These are phyloP conservation scores for Incumbomyces lentus DNA, from an alignment of 2,329 filamentous ascomycete species.

Conservation along the genomic window DNA sequence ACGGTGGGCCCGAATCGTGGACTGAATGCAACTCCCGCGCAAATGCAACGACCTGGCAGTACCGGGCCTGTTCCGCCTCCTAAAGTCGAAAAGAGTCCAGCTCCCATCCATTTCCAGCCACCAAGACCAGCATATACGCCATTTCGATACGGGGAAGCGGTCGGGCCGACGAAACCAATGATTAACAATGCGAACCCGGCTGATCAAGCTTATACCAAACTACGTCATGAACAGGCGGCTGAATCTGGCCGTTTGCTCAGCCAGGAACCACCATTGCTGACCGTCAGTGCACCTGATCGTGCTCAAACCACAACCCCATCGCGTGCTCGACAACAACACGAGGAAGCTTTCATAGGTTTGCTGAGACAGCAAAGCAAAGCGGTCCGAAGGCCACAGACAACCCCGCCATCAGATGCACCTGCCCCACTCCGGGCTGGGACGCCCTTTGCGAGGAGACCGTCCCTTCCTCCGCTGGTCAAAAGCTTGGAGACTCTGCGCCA, in stretches of 20 bases:
- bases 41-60: constrained; percentile 10
- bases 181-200: constrained; percentile 30
- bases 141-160: constrained; percentile 35
- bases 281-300: constrained; percentile 6
- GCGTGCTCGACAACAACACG: constrained; percentile 24
- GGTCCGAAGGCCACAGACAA: constrained; percentile 8
- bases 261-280: constrained; percentile 18
- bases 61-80: constrained; percentile 11
- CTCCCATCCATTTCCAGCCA: constrained; percentile 24
- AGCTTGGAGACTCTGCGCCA: constrained; percentile 1
- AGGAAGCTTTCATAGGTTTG: constrained; percentile 38
- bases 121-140: constrained; percentile 34
- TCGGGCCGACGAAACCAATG: constrained; percentile 29
- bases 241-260: constrained; percentile 36
- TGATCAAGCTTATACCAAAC: constrained; percentile 37
- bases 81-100: constrained; percentile 8
- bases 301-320: constrained; percentile 16
- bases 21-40: background rate
- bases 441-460: background rate
- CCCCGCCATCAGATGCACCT: background rate
- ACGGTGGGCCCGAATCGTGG: constrained; percentile 4
- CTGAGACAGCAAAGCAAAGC: constrained; percentile 35
- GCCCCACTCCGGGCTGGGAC: background rate
- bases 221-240: constrained; percentile 33
- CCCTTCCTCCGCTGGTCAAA: constrained; percentile 5